These are phyloP conservation scores for Cyclotella cryptica DNA, from an alignment of 108 stramenopile species.

Conservation along the genomic window DNA sequence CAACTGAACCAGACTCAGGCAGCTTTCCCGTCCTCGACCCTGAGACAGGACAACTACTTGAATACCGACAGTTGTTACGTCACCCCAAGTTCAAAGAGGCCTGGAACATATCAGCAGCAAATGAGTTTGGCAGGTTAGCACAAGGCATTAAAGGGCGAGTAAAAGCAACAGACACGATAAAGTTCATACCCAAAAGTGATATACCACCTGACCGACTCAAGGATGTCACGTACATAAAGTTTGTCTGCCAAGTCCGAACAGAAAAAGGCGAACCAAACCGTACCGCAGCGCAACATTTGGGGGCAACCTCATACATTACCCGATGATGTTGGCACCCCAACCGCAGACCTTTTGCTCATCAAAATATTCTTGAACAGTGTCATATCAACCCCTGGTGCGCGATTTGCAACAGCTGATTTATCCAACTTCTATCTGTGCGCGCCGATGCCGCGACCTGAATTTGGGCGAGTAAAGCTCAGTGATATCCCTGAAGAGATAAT, in stretches of 20 bases:
- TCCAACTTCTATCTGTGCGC: conserved; percentile 59
- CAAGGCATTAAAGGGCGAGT: conserved; percentile 6
- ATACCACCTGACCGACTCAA: conserved; percentile 31
- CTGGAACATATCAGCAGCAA: conserved; percentile 9
- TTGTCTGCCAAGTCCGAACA: conserved; percentile 3
- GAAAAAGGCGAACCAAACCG: neutral
- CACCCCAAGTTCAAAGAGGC: conserved; percentile 13
- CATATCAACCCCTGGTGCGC: conserved; percentile 33
- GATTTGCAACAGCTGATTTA: conserved; percentile 52
- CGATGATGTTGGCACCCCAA: conserved; percentile 29
- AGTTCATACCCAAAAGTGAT: conserved; percentile 38
- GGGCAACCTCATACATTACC: conserved; percentile 47
- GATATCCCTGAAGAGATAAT: conserved; percentile 48
- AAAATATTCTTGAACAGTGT: conserved; percentile 54
- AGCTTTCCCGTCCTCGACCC: conserved; percentile 17
- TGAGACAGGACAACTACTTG: conserved; percentile 18
- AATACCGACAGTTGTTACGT: conserved; percentile 12
- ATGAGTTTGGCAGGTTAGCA: neutral
- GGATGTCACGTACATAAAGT: conserved; percentile 23
- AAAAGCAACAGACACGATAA: conserved; percentile 35
- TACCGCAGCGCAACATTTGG: neutral
- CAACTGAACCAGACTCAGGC: neutral
- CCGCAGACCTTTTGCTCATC: conserved; percentile 24
- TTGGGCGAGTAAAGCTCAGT: conserved; percentile 40
- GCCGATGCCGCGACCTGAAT: conserved; percentile 42